Evolutionary conservation across 768 basidiomycete species (phyloP).

Genomic region (Amyloporia xantha): DNA sequence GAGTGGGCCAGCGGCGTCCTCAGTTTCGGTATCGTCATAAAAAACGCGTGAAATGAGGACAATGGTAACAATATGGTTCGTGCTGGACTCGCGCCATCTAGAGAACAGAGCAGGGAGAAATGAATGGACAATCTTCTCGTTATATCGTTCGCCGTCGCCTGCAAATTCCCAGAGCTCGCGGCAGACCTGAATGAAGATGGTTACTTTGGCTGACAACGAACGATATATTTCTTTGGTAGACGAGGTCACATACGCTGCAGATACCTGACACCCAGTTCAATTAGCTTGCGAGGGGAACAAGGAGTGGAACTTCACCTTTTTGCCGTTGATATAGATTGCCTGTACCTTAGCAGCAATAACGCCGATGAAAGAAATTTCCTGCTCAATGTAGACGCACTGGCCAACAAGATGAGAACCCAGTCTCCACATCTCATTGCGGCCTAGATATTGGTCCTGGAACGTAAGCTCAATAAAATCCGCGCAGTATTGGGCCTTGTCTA

Average conservation of each 20-base stretch:
- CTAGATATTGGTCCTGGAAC: slow-evolving; percentile 93
- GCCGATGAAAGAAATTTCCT: slow-evolving; percentile 83
- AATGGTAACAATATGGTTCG: slow-evolving; percentile 91
- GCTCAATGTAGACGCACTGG: slow-evolving; percentile 75
- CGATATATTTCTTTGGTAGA: slow-evolving; percentile 87
- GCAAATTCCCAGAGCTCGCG: slow-evolving; percentile 96
- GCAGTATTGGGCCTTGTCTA: slow-evolving; percentile 52
- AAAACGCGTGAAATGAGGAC: slow-evolving; percentile 90
- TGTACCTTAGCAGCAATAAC: slow-evolving; percentile 79
- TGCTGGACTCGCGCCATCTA: slow-evolving; percentile 77
- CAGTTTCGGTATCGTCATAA: slow-evolving; percentile 75
- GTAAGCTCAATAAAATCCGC: slow-evolving; percentile 84
- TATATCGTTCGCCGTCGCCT: slow-evolving; percentile 91
- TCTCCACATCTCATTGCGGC: slow-evolving; percentile 96
- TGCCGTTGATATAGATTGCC: slow-evolving; percentile 63
- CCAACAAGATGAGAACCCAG: slow-evolving; percentile 76
- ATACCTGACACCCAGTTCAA: slow-evolving; percentile 45
- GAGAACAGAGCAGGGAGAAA: slow-evolving; percentile 87
- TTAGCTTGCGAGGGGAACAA: background rate
- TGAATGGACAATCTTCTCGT: slow-evolving; percentile 96
- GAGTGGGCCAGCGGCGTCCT: slow-evolving; percentile 79
- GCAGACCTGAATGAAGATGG: slow-evolving; percentile 95
- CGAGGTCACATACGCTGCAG: slow-evolving; percentile 72
- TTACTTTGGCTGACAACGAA: slow-evolving; percentile 85
- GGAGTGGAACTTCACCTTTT: slow-evolving; percentile 39